Conservation (phyloP, 257 asterid species). For the Cinchona pubescens region DNA sequence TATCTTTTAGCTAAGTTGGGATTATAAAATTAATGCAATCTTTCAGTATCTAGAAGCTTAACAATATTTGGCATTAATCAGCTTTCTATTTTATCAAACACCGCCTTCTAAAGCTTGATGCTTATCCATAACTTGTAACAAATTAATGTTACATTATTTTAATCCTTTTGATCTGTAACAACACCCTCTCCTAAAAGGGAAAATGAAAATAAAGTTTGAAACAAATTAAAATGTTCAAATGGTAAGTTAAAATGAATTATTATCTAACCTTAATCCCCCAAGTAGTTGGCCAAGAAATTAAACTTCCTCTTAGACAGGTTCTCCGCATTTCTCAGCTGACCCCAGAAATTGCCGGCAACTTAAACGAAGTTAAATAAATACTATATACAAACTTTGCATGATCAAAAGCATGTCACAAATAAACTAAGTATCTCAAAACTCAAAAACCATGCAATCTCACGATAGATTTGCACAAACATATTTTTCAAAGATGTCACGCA, state of each 20-base stretch:
- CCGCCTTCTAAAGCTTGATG: background rate
- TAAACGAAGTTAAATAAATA: slow-evolving; percentile 25
- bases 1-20: background rate
- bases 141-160: background rate
- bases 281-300: slow-evolving; percentile 17
- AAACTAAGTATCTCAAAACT: slow-evolving; percentile 21
- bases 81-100: too few relatives aligned
- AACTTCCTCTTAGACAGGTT: background rate
- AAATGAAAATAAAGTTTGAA: background rate
- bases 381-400: slow-evolving; percentile 27
- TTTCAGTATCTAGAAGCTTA: background rate
- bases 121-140: background rate
- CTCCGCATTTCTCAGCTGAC: slow-evolving; percentile 32
- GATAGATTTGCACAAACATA: slow-evolving; percentile 30
- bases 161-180: background rate
- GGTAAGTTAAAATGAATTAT: too few relatives aligned
- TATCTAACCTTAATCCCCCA: too few relatives aligned
- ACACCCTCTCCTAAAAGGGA: background rate
- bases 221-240: background rate
- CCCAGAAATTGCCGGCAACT: slow-evolving; percentile 49
- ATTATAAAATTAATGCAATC: background rate
- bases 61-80: background rate
- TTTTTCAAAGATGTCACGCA: slow-evolving; percentile 55
- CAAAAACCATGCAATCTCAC: slow-evolving; percentile 27
- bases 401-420: slow-evolving; percentile 56